These are phyloP conservation scores for Dipteronia dyeriana DNA, from an alignment of 345 rosid genomes.

Conservation along the genomic window DNA sequence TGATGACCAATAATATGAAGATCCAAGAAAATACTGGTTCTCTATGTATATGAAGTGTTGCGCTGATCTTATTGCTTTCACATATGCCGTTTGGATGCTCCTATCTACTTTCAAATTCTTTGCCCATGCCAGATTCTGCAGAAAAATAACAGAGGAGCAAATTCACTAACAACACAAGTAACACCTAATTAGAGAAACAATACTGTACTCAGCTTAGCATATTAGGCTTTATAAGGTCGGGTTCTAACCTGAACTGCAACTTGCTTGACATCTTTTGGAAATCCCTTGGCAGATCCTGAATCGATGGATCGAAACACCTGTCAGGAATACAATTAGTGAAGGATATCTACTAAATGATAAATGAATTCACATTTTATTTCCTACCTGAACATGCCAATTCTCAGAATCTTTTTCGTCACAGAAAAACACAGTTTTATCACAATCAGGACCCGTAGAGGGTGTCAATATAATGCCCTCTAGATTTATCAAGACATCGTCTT, in stretches of 20 bases:
- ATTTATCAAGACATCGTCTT: constrained; percentile 54
- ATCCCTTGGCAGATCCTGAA: constrained; percentile 75
- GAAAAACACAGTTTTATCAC: no score
- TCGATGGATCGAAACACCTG: constrained; percentile 76
- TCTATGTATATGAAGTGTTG: constrained; percentile 72
- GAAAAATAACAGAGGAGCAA: no score
- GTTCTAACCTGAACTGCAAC: constrained; percentile 54
- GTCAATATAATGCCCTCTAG: constrained; percentile 54
- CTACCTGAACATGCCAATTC: constrained; percentile 76
- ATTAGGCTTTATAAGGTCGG: constrained; percentile 2
- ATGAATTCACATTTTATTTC: not conserved
- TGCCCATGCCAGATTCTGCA: constrained; percentile 61
- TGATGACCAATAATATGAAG: constrained; percentile 70
- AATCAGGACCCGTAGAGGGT: constrained; percentile 47
- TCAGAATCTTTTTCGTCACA: constrained; percentile 54
- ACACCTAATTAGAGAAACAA: no score
- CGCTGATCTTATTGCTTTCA: constrained; percentile 73
- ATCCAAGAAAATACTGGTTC: constrained; percentile 73
- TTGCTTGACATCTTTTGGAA: constrained; percentile 51
- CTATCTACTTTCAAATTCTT: constrained; percentile 69
- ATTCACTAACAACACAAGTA: no score
- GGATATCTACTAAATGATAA: not conserved
- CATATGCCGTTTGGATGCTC: constrained; percentile 69
- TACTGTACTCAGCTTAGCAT: not conserved
- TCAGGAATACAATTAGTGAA: not conserved